Evolutionary conservation across 2,329 filamentous ascomycete genomes (phyloP), one percentile per base, ranked within the genome.

Genomic region (Helotiales sp.): DNA sequence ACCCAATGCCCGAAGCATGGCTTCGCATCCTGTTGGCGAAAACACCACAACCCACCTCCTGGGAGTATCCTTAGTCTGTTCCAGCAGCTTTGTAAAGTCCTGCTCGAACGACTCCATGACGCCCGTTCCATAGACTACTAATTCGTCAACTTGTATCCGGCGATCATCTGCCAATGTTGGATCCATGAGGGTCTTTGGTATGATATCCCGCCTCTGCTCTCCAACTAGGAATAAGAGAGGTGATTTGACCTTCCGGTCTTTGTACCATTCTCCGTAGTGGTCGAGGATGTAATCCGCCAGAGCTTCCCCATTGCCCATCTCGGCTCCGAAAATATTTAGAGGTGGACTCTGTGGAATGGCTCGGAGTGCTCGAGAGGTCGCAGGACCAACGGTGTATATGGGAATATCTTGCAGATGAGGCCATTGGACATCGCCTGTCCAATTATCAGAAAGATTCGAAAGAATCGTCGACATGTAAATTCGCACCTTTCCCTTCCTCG

Each of bases 211-310:
- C 63, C 93, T 87, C 77, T 94, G 92, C 77, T 97, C 95, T 22
- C 96, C 96, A 0, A 97, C 93, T 15, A 96, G 85, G 78, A 98
- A 99, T 0, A 98, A 81, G 5, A 98, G 78, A 0, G 91, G 86
- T 0, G 85, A 88, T 73, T 88, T 87, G 15, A 72, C 32, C 15
- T 65, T 26, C 59, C 78, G 76, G 43, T 77, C 77, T 40, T 75
- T 70, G 70, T 87, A 84, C 82, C 83, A 85, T 59, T 80, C 75
- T 26, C 74, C 86, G 76, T 97, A 97, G 77, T 97, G 91, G 2
- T 88, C 80, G 6, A 97, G 83, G 63, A 99, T 97, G 75, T 90
- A 91, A 6, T 85, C 80, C 0, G 93, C 91, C 30, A 99, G 85
- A 1, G 86, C 87, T 71, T 95, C 92, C 32, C 95, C 96, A 72